Percentiles rank a stretch among this genome's conserved stretches.
Evolutionary conservation across 495 filamentous ascomycete genomes (phyloP).

Genomic region (Lentithecium fluviatile): DNA sequence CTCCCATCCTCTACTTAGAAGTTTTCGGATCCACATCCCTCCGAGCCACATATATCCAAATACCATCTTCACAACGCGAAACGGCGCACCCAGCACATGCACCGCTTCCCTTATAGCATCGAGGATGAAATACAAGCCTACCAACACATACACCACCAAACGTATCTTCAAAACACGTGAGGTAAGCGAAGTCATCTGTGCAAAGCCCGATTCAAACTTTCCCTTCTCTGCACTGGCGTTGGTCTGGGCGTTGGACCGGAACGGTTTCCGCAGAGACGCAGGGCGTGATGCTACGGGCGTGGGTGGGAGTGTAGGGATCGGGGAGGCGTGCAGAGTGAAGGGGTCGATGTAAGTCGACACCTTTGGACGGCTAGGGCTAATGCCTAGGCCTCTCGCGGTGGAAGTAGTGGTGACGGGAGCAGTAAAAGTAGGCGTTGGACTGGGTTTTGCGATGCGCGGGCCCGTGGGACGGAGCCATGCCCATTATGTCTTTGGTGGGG

Average conservation of each 20-base stretch:
- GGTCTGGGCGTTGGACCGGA: neutral
- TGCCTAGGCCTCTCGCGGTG: neutral
- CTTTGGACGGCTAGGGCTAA: neutral
- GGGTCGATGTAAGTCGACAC: slow-evolving; percentile 23
- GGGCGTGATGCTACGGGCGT: slow-evolving; percentile 13
- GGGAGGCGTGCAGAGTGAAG: slow-evolving; percentile 15
- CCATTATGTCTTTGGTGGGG: slow-evolving; percentile 6
- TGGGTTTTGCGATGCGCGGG: slow-evolving; percentile 8
- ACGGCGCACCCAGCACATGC: slow-evolving; percentile 18
- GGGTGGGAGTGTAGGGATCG: slow-evolving; percentile 9
- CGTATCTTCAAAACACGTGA: slow-evolving; percentile 29
- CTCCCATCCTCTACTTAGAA: slow-evolving; percentile 14
- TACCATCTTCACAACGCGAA: slow-evolving; percentile 9
- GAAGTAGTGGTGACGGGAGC: neutral
- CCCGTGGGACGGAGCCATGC: slow-evolving; percentile 23
- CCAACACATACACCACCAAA: slow-evolving; percentile 25
- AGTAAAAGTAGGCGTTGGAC: neutral
- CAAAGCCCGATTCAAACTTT: slow-evolving; percentile 17
- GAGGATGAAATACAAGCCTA: slow-evolving; percentile 29
- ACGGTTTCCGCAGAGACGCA: slow-evolving; percentile 10
- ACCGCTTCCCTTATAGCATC: slow-evolving; percentile 30
- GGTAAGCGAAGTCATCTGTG: slow-evolving; percentile 1
- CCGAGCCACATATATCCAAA: slow-evolving; percentile 8
- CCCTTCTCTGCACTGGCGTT: neutral
- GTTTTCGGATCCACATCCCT: neutral